These are phyloP conservation scores for Pyrus hybrid DNA, from an alignment of 331 rosid genomes.

Conservation along the genomic window DNA sequence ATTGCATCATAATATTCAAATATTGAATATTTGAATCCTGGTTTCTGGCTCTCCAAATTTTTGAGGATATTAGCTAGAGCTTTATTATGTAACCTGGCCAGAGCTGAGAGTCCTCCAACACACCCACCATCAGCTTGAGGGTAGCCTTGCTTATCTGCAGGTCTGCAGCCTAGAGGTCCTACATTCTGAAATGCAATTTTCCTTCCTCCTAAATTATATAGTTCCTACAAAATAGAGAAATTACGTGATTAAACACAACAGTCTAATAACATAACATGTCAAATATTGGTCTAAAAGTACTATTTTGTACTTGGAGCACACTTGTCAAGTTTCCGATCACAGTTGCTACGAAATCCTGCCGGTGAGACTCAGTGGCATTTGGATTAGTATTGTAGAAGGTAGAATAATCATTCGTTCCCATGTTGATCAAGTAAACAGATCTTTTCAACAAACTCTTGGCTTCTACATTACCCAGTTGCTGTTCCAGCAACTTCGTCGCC, in stretches of 20 bases:
- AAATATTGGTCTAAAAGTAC: neutral
- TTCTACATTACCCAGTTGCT: slow-evolving; percentile 1
- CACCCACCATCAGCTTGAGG: neutral
- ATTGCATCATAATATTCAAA: neutral
- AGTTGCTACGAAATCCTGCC: neutral
- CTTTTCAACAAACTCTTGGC: neutral
- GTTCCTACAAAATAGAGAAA: neutral
- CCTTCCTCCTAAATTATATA: slow-evolving; percentile 1
- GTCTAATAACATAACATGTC: neutral
- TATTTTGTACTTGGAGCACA: slow-evolving; percentile 1
- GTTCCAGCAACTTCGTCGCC: slow-evolving; percentile 5
- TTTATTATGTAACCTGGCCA: neutral
- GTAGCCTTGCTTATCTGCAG: neutral
- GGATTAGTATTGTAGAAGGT: neutral
- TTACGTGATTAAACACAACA: too few species aligned
- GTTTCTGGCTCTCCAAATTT: neutral
- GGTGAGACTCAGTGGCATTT: neutral
- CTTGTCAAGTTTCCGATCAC: slow-evolving; percentile 6
- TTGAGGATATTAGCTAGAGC: neutral
- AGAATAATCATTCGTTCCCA: slow-evolving; percentile 11
- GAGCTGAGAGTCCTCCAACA: neutral
- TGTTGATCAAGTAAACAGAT: slow-evolving; percentile 16
- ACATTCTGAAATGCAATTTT: slow-evolving; percentile 6
- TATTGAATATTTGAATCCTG: slow-evolving; percentile 3
- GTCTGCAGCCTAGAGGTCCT: neutral